Evolutionary conservation across 805 yeast genomes (phyloP).

Genomic region (Saccharomycopsis sp.): DNA sequence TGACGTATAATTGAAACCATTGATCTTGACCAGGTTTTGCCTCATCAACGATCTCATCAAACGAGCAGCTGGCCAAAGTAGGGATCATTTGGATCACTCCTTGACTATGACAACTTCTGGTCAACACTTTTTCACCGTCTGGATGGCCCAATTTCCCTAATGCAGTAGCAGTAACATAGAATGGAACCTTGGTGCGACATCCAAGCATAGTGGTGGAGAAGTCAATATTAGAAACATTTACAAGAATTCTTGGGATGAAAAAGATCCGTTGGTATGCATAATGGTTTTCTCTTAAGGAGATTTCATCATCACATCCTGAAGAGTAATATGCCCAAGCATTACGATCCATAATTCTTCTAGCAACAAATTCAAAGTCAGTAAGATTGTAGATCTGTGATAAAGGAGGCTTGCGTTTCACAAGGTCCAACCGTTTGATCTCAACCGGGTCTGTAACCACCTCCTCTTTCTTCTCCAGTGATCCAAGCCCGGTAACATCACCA

Average conservation of each 20-base stretch:
- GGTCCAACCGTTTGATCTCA: conserved; percentile 38
- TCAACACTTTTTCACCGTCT: conserved; percentile 84
- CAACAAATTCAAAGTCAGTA: conserved; percentile 83
- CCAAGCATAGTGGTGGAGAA: conserved; percentile 53
- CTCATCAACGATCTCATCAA: conserved; percentile 77
- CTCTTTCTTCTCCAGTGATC: conserved; percentile 32
- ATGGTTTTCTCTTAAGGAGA: conserved; percentile 85
- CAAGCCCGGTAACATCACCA: conserved; percentile 42
- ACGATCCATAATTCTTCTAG: conserved; percentile 67
- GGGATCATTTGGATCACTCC: conserved; percentile 85
- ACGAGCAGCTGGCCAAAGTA: conserved; percentile 80
- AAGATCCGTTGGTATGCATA: conserved; percentile 81
- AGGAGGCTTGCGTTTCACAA: conserved; percentile 54
- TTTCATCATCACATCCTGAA: conserved; percentile 89
- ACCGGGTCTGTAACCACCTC: conserved; percentile 22
- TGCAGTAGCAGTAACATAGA: conserved; percentile 89
- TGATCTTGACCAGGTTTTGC: conserved; percentile 58
- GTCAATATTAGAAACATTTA: conserved; percentile 74
- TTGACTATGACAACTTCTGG: conserved; percentile 73
- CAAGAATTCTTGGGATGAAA: conserved; percentile 77
- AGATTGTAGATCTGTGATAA: conserved; percentile 65
- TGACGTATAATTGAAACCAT: conserved; percentile 87
- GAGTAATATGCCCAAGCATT: conserved; percentile 92
- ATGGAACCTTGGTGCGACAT: conserved; percentile 61
- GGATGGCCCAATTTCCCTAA: conserved; percentile 87